Evolutionary conservation across 805 yeast species (phyloP).

Genomic region (Metschnikowia peoriensis): DNA sequence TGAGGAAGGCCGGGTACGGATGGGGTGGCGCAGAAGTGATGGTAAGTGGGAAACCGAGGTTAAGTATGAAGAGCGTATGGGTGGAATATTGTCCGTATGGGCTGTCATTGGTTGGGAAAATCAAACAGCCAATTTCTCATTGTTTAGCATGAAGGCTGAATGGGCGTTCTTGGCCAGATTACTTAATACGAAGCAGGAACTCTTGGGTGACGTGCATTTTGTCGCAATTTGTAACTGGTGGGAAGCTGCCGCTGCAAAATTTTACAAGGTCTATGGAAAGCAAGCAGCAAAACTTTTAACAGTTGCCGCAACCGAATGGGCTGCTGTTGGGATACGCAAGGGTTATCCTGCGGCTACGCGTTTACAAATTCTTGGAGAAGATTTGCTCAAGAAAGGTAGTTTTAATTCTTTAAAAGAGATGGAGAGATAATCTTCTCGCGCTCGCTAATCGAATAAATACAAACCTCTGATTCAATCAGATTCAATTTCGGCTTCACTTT

Average conservation of each 20-base stretch:
- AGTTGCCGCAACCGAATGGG: slow-evolving; percentile 50
- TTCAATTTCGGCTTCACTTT: not conserved
- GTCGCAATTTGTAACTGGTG: slow-evolving; percentile 81
- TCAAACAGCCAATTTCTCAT: slow-evolving; percentile 19
- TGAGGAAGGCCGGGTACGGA: slow-evolving; percentile 72
- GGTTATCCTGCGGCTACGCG: slow-evolving; percentile 78
- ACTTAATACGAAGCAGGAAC: slow-evolving; percentile 51
- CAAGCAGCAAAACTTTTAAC: slow-evolving; percentile 68
- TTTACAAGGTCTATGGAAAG: slow-evolving; percentile 55
- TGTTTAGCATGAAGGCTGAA: slow-evolving; percentile 36
- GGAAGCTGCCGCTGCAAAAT: slow-evolving; percentile 71
- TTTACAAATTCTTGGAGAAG: slow-evolving; percentile 74
- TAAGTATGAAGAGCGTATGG: slow-evolving; percentile 78
- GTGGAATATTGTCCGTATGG: slow-evolving; percentile 83
- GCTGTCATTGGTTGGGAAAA: slow-evolving; percentile 61
- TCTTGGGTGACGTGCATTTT: slow-evolving; percentile 67
- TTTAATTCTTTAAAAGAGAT: slow-evolving; percentile 46
- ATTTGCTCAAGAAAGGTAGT: slow-evolving; percentile 53
- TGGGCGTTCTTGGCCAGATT: slow-evolving; percentile 79
- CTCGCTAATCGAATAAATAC: not conserved
- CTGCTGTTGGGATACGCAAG: slow-evolving; percentile 47
- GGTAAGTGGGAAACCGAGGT: slow-evolving; percentile 60
- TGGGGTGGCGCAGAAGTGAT: slow-evolving; percentile 78
- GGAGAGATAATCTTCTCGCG: slow-evolving; percentile 25
- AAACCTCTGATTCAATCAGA: not conserved